Conservation (phyloP, 768 basidiomycete species). For the Tylopilus subfusipes region DNA sequence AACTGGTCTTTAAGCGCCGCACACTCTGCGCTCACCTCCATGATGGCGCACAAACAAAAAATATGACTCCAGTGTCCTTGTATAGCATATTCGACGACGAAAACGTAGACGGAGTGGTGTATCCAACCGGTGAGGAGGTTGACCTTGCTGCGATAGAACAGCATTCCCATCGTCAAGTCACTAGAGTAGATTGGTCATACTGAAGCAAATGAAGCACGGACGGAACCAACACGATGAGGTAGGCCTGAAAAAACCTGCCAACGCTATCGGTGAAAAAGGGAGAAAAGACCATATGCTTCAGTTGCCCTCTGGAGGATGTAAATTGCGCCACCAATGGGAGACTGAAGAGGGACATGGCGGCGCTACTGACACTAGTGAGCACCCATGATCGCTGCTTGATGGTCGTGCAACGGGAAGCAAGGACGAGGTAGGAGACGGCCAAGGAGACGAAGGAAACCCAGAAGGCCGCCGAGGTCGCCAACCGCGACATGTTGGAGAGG, state of each 20-base stretch:
- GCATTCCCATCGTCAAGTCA: constrained; percentile 43
- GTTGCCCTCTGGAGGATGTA: constrained; percentile 22
- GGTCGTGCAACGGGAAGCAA: constrained; percentile 31
- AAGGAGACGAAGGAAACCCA: constrained; percentile 17
- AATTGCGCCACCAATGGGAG: constrained; percentile 38
- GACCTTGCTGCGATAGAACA: constrained; percentile 45
- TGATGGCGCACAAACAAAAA: constrained; percentile 42
- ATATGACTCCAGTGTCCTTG: constrained; percentile 36
- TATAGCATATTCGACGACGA: constrained; percentile 39
- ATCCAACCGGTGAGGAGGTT: constrained; percentile 56
- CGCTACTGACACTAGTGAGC: constrained; percentile 40
- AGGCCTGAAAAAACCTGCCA: constrained; percentile 44
- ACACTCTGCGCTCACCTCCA: constrained; percentile 39
- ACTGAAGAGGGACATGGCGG: constrained; percentile 39
- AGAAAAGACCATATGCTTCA: constrained; percentile 24
- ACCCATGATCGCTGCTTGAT: constrained; percentile 47
- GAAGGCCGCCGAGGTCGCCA: constrained; percentile 24
- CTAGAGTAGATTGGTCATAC: constrained; percentile 25
- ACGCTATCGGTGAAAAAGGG: constrained; percentile 23
- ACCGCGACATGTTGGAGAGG: constrained; percentile 14
- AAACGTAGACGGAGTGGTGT: constrained; percentile 44
- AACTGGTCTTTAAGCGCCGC: background rate
- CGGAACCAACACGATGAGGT: constrained; percentile 36
- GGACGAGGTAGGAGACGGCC: constrained; percentile 27
- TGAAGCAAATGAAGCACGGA: constrained; percentile 10